Evolutionary conservation across 2,329 filamentous ascomycete species (phyloP).

Genomic region (Fusarium pininemorale): DNA sequence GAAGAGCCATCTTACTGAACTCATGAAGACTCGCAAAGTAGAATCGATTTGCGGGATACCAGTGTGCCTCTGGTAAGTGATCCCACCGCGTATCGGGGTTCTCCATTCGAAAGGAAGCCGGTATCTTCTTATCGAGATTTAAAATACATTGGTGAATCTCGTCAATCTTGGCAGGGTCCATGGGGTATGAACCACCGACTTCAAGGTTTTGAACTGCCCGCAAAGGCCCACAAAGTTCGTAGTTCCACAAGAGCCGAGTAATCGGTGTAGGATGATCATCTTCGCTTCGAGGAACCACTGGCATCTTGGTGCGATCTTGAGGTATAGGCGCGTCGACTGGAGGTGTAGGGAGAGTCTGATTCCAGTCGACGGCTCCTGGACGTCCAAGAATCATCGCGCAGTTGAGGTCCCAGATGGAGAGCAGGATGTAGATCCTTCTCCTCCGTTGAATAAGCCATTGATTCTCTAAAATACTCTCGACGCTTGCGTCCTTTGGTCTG

Average conservation of each 20-base stretch:
- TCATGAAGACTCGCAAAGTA: slow-evolving; percentile 58
- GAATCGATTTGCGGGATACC: slow-evolving; percentile 59
- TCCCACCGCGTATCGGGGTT: slow-evolving; percentile 69
- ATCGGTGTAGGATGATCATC: slow-evolving; percentile 66
- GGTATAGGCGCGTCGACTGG: slow-evolving; percentile 64
- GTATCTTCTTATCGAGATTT: slow-evolving; percentile 58
- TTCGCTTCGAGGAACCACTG: slow-evolving; percentile 58
- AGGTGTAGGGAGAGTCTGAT: slow-evolving; percentile 56
- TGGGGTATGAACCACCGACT: slow-evolving; percentile 63
- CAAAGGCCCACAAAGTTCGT: slow-evolving; percentile 58
- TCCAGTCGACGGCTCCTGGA: slow-evolving; percentile 64
- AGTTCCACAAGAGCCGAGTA: slow-evolving; percentile 62
- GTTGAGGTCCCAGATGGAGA: slow-evolving; percentile 62
- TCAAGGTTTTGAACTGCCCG: slow-evolving; percentile 65
- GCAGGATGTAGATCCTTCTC: slow-evolving; percentile 64
- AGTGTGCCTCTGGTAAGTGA: slow-evolving; percentile 59
- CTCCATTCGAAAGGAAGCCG: slow-evolving; percentile 62
- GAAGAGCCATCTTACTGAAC: slow-evolving; percentile 68
- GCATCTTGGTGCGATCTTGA: slow-evolving; percentile 56
- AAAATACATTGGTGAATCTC: slow-evolving; percentile 61
- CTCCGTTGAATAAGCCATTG: slow-evolving; percentile 67
- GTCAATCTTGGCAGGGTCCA: slow-evolving; percentile 64
- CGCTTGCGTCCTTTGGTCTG: slow-evolving; percentile 54
- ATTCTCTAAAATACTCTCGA: slow-evolving; percentile 62
- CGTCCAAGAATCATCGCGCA: slow-evolving; percentile 63